These are phyloP conservation scores for Scopulariopsis brevicaulis DNA, from an alignment of 2,329 filamentous ascomycete genomes.

Conservation along the genomic window DNA sequence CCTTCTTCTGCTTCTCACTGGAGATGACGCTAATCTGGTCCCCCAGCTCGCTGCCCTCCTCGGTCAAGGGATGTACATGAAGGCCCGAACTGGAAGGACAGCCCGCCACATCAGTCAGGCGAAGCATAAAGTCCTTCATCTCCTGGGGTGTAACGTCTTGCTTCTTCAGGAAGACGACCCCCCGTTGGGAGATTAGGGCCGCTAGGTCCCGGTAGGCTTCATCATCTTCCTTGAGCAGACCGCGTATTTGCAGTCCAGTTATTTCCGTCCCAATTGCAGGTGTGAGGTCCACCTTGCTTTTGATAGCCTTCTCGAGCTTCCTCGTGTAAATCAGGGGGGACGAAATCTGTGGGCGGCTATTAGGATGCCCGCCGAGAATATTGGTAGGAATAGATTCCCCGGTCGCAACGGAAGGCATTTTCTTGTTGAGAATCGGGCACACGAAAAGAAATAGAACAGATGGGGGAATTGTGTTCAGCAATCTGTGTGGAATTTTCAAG, in stretches of 20 bases:
- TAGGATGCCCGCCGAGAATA: conserved; percentile 18
- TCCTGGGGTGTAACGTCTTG: conserved; percentile 50
- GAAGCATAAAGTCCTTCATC: conserved; percentile 51
- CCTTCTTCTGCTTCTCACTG: conserved; percentile 42
- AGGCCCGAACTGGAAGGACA: conserved; percentile 42
- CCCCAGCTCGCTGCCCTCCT: conserved; percentile 39
- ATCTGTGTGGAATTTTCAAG: no score
- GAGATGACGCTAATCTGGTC: conserved; percentile 44
- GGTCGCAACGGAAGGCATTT: conserved; percentile 5
- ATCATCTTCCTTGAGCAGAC: conserved; percentile 48
- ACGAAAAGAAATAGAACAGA: background rate
- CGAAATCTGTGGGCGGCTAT: conserved; percentile 15
- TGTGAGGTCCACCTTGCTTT: conserved; percentile 32
- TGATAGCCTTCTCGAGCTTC: conserved; percentile 4
- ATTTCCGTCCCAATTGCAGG: conserved; percentile 53
- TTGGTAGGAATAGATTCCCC: conserved; percentile 5
- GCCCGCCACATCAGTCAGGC: conserved; percentile 45
- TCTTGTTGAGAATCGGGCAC: background rate
- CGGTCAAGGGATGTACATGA: conserved; percentile 49
- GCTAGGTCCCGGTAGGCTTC: conserved; percentile 56
- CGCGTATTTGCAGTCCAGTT: conserved; percentile 42
- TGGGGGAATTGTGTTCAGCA: background rate
- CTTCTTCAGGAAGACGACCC: conserved; percentile 59
- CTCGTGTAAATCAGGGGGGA: conserved; percentile 8
- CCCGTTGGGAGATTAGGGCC: conserved; percentile 59